Evolutionary conservation across 345 rosid genomes (phyloP).

Genomic region (Hibiscus syriacus): DNA sequence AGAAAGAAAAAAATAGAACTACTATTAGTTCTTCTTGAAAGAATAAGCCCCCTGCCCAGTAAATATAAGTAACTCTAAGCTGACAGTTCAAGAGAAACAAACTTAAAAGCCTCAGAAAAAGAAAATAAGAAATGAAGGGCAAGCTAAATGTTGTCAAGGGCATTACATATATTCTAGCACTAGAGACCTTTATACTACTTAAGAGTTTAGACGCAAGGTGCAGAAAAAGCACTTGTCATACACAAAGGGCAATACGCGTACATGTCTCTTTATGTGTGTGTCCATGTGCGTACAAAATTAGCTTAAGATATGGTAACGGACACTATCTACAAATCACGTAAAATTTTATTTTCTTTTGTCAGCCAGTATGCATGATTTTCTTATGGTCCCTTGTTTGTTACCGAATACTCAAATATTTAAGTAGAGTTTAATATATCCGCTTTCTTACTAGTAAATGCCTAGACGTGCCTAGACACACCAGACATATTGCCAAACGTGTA

Average conservation of each 20-base stretch:
- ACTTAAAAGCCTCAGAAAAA: too few species aligned
- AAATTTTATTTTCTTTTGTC: too few species aligned
- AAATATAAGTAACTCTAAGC: too few species aligned
- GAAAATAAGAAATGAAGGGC: not conserved
- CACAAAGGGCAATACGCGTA: not conserved
- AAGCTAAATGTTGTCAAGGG: not conserved
- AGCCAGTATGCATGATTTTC: too few species aligned
- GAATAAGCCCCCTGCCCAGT: not conserved
- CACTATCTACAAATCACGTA: too few species aligned
- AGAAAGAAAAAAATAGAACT: too few species aligned
- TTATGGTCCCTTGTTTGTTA: not conserved
- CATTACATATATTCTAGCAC: not conserved
- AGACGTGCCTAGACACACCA: not conserved
- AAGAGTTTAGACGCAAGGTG: not conserved
- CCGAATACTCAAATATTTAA: not conserved
- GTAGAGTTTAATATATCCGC: not conserved
- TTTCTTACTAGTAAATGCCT: not conserved
- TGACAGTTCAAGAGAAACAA: too few species aligned
- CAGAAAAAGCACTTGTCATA: not conserved
- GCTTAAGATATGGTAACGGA: too few species aligned
- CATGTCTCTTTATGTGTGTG: too few species aligned
- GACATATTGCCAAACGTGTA: too few species aligned
- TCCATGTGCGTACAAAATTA: too few species aligned
- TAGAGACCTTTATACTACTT: not conserved
- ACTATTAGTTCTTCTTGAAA: not conserved